Evolutionary conservation across 139 green algal genomes (phyloP).

Genomic region (Chlorella sp.): DNA sequence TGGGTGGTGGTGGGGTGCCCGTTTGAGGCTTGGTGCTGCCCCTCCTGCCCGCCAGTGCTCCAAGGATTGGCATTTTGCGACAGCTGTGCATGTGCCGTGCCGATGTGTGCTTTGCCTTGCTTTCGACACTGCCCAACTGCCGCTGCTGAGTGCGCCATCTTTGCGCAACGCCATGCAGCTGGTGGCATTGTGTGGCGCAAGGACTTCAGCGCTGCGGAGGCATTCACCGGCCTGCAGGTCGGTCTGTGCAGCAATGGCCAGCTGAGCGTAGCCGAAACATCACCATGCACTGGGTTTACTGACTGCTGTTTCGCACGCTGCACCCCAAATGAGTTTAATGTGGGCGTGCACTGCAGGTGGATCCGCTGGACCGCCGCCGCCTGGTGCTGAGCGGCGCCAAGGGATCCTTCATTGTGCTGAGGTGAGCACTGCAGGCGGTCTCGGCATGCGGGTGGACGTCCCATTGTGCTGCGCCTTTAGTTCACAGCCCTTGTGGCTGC

Average conservation of each 20-base stretch:
- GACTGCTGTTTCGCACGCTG: not conserved
- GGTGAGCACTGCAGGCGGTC: not conserved
- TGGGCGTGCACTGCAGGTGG: slow-evolving; percentile 41
- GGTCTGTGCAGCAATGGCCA: not conserved
- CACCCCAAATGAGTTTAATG: not conserved
- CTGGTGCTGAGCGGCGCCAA: slow-evolving; percentile 61
- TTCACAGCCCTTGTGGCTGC: too few relatives aligned
- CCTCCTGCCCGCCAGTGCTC: not conserved
- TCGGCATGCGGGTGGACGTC: too few relatives aligned
- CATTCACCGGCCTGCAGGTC: slow-evolving; percentile 37
- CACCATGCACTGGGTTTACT: not conserved
- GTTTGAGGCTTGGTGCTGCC: too few relatives aligned
- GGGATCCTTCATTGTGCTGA: slow-evolving; percentile 64
- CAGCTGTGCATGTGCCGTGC: not conserved
- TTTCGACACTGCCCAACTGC: not conserved
- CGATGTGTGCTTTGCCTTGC: not conserved
- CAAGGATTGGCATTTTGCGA: not conserved
- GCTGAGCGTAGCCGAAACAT: too few relatives aligned
- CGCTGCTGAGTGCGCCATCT: too few relatives aligned
- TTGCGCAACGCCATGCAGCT: slow-evolving; percentile 19
- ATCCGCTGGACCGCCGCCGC: slow-evolving; percentile 69
- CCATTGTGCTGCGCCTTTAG: too few relatives aligned
- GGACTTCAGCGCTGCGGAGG: slow-evolving; percentile 49
- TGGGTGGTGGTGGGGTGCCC: not conserved
- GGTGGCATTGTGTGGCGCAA: slow-evolving; percentile 51